phyloP scores from a whole-genome alignment of 352 stramenopile genomes.

The Pythium utonaiense region DNA sequence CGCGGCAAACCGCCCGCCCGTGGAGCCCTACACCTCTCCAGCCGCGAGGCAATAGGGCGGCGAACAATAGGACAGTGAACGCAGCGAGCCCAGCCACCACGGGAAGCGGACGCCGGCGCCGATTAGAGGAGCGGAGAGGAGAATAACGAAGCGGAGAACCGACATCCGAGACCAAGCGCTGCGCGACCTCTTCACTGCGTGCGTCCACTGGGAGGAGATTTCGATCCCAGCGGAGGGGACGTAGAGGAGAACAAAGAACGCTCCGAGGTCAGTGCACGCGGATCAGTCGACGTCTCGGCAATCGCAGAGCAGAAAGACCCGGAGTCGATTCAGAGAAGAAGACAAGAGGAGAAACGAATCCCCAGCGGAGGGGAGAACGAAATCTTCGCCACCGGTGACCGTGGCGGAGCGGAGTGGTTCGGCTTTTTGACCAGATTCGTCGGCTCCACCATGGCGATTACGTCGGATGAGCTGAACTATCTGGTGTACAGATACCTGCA shows the following conservation, averaged over 20 bases:
- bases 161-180: neutral
- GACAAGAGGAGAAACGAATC: neutral
- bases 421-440: neutral
- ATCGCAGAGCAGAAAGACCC: neutral
- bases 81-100: neutral
- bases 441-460: constrained; percentile 78
- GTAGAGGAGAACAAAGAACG: neutral
- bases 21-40: constrained; percentile 20
- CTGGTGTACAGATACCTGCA: constrained; percentile 97
- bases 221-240: neutral
- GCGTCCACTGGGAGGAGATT: neutral
- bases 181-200: neutral
- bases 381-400: neutral
- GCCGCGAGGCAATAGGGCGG: constrained; percentile 6
- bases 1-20: constrained; percentile 13
- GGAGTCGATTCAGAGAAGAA: neutral
- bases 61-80: neutral
- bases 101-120: neutral
- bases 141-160: neutral
- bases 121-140: neutral
- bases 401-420: neutral
- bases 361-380: neutral
- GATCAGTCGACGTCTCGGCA: neutral
- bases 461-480: constrained; percentile 97
- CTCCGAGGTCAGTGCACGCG: neutral